phyloP scores from a whole-genome alignment of 192 early-diverging fungal species.

The Backusella tarrabulga region DNA sequence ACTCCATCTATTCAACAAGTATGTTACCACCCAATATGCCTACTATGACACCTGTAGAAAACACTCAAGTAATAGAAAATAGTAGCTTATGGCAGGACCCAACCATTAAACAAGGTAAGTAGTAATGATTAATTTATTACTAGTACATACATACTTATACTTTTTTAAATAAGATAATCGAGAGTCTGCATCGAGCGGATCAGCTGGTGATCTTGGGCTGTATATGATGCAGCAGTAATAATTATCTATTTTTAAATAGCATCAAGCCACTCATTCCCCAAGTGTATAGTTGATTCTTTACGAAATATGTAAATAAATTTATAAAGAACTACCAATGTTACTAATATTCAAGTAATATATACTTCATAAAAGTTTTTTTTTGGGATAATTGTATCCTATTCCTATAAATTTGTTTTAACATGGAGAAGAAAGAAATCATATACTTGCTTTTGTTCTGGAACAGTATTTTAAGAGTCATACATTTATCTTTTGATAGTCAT shows the following conservation, averaged over 20 bases:
- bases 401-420: neutral
- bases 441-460: neutral
- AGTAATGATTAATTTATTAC: neutral
- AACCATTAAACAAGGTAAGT: conserved; percentile 1
- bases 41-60: neutral
- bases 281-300: neutral
- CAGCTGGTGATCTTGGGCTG: neutral
- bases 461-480: neutral
- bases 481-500: neutral
- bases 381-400: neutral
- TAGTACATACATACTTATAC: neutral
- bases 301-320: neutral
- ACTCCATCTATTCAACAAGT: neutral
- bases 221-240: conserved; percentile 2
- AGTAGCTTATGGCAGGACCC: neutral
- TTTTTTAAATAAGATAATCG: neutral
- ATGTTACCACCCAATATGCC: neutral
- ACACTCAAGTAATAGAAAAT: neutral
- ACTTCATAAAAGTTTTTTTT: neutral
- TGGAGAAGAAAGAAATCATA: neutral
- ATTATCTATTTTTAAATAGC: neutral
- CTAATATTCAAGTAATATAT: neutral
- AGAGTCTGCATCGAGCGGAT: neutral
- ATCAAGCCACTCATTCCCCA: neutral
- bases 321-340: neutral